These are phyloP conservation scores for Coemansia sp. DNA, from an alignment of 192 early-diverging fungal genomes.

Conservation along the genomic window DNA sequence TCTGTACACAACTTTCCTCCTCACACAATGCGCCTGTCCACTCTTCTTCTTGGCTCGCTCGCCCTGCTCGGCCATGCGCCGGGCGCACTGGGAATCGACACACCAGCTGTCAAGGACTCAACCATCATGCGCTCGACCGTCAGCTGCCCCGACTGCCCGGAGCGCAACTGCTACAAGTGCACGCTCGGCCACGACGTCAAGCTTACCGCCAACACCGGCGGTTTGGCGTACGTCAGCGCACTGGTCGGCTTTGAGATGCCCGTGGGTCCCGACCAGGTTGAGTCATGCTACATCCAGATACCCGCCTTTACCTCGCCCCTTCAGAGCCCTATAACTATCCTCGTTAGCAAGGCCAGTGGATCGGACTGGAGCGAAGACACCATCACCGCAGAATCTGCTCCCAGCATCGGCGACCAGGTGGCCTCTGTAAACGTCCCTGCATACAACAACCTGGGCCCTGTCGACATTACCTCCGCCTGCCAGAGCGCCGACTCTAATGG, in stretches of 20 bases:
- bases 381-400: constrained; percentile 30
- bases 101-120: constrained; percentile 44
- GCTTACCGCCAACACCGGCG: constrained; percentile 31
- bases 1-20: no score
- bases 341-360: constrained; percentile 10
- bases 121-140: constrained; percentile 45
- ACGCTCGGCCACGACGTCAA: constrained; percentile 31
- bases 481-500: constrained; percentile 17
- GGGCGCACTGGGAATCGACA: neutral
- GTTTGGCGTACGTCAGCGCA: constrained; percentile 21
- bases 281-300: constrained; percentile 40
- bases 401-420: constrained; percentile 12
- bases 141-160: constrained; percentile 38
- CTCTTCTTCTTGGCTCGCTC: no score
- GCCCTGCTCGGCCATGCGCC: no score
- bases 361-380: constrained; percentile 36
- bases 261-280: no score
- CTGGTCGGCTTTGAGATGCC: constrained; percentile 41
- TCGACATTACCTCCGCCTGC: constrained; percentile 39
- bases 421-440: constrained; percentile 26
- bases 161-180: constrained; percentile 49
- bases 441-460: constrained; percentile 10
- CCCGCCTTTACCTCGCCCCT: constrained; percentile 28
- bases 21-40: no score
- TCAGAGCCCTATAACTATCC: constrained; percentile 15